A percentile compares a stretch with the other conserved stretches of the same genome.
Conservation (phyloP, 2,329 filamentous ascomycete genomes). For the Coniella vitis region DNA sequence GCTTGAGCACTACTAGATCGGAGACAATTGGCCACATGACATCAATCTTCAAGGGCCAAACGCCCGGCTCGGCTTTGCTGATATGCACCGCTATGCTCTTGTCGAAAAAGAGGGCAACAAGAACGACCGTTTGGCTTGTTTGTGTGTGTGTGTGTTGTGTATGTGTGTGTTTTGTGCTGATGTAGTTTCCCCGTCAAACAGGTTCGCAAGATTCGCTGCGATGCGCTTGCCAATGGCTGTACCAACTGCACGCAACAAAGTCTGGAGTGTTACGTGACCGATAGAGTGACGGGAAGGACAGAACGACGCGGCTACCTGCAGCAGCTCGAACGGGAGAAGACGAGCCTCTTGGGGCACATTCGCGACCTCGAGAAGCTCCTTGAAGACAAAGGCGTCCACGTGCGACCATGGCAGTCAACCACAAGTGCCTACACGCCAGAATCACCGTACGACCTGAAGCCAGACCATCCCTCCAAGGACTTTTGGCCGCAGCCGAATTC, state of each 20-base stretch:
- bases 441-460: constrained; percentile 22
- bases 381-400: constrained; percentile 52
- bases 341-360: constrained; percentile 59
- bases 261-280: constrained; percentile 75
- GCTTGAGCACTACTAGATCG: background rate
- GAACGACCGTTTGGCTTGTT: too few relatives aligned
- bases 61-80: too few relatives aligned
- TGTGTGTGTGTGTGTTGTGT: too few relatives aligned
- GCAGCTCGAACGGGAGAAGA: constrained; percentile 65
- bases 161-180: background rate
- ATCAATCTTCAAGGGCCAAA: background rate
- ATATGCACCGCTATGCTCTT: too few relatives aligned
- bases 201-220: constrained; percentile 83
- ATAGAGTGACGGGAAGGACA: constrained; percentile 77
- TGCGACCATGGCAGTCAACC: constrained; percentile 41
- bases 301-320: constrained; percentile 73
- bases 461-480: constrained; percentile 24
- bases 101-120: too few relatives aligned
- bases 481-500: constrained; percentile 31
- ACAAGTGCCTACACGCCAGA: constrained; percentile 24
- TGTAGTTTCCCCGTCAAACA: constrained; percentile 26
- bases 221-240: constrained; percentile 72
- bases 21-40: background rate
- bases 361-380: constrained; percentile 62
- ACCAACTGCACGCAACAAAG: constrained; percentile 72